Conservation (phyloP, 345 rosid species). For the Eucalyptus viminalis region DNA sequence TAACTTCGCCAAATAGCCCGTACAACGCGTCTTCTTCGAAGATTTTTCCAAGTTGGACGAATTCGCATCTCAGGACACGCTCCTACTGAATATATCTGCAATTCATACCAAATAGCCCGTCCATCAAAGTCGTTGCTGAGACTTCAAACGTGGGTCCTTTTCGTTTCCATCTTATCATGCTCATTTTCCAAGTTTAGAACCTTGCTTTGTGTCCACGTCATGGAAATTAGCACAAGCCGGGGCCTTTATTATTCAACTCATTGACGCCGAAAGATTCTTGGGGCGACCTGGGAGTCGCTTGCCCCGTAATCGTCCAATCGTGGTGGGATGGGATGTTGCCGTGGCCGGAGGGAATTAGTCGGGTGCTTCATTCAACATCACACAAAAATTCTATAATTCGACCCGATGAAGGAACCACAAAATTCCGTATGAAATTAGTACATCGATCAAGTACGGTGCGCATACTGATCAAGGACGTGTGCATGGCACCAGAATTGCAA, state of each 20-base stretch:
- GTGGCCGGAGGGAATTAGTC: neutral
- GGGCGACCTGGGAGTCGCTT: neutral
- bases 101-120: no score
- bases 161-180: neutral
- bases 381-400: neutral
- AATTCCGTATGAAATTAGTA: neutral
- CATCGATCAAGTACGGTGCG: neutral
- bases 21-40: no score
- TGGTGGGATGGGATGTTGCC: neutral
- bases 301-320: neutral
- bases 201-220: neutral
- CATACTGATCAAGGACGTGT: neutral
- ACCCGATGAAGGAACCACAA: neutral
- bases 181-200: neutral
- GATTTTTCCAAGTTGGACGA: no score
- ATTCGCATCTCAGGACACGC: no score
- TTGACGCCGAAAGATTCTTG: neutral
- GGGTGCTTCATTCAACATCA: neutral
- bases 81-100: no score
- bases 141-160: neutral
- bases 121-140: no score
- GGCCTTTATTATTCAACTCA: neutral
- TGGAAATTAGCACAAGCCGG: neutral
- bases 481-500: neutral
- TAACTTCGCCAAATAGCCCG: no score